Evolutionary conservation across 208 protist genomes (phyloP).

Genomic region (Trypanosoma melophagium): DNA sequence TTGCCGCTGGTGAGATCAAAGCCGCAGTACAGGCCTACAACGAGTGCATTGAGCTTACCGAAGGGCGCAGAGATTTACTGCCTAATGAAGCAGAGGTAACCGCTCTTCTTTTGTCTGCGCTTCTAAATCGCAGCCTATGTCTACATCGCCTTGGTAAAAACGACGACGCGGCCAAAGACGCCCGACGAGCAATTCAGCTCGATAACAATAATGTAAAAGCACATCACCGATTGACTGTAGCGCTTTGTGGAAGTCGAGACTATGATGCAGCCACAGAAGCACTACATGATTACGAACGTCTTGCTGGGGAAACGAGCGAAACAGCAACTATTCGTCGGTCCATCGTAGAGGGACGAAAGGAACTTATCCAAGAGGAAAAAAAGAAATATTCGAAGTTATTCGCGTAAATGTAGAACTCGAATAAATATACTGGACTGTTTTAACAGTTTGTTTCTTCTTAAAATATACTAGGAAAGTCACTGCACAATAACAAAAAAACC

Average conservation of each 20-base stretch:
- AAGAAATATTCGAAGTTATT: slow-evolving; percentile 79
- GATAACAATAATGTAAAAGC: slow-evolving; percentile 55
- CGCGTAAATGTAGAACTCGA: slow-evolving; percentile 23
- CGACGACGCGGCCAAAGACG: slow-evolving; percentile 45
- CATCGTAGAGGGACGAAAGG: slow-evolving; percentile 36
- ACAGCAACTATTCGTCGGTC: slow-evolving; percentile 33
- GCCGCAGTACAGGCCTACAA: slow-evolving; percentile 66
- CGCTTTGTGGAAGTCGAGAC: slow-evolving; percentile 50
- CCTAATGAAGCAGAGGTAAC: slow-evolving; percentile 55
- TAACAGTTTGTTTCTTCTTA: too few species aligned
- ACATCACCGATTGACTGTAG: slow-evolving; percentile 63
- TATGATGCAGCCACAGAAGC: slow-evolving; percentile 43
- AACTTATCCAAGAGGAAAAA: slow-evolving; percentile 44
- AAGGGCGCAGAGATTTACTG: slow-evolving; percentile 69
- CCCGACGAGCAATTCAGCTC: slow-evolving; percentile 36
- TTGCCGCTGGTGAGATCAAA: slow-evolving; percentile 42
- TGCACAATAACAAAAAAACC: too few species aligned
- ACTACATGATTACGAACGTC: slow-evolving; percentile 32
- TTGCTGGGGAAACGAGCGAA: slow-evolving; percentile 42
- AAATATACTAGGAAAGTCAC: too few species aligned
- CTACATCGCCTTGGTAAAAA: slow-evolving; percentile 33
- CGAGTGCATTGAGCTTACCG: slow-evolving; percentile 51
- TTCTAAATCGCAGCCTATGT: slow-evolving; percentile 75
- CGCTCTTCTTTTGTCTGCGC: slow-evolving; percentile 41
- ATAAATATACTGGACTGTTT: background rate